Evolutionary conservation across 331 rosid species (phyloP).

Genomic region (Quercus tomentella): DNA sequence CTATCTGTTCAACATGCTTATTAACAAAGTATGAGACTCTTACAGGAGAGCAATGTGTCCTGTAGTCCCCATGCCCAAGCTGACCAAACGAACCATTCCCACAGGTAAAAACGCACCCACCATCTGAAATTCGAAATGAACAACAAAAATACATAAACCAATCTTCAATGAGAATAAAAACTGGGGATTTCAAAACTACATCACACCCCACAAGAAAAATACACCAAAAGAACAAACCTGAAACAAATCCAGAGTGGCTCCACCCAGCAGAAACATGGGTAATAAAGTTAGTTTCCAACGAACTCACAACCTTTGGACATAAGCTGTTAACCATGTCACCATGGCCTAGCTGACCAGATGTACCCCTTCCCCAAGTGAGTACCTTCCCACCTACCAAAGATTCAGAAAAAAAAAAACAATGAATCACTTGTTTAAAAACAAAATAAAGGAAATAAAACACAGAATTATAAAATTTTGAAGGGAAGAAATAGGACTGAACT

Average conservation of each 20-base stretch:
- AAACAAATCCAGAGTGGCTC: conserved; percentile 91
- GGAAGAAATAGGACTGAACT: no score
- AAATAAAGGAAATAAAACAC: not conserved
- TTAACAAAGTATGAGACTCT: conserved; percentile 52
- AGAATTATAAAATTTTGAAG: no score
- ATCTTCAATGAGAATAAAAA: not conserved
- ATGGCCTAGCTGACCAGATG: conserved; percentile 78
- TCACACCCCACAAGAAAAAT: not conserved
- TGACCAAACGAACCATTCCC: conserved; percentile 95
- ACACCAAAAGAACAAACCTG: conserved; percentile 43
- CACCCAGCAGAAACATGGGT: conserved; percentile 78
- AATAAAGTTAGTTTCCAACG: conserved; percentile 42
- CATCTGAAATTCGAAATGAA: conserved; percentile 36
- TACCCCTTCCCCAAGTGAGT: conserved; percentile 89
- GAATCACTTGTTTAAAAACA: not conserved
- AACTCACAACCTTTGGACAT: conserved; percentile 51
- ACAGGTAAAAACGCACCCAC: conserved; percentile 63
- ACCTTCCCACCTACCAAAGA: conserved; percentile 60
- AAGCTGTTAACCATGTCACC: conserved; percentile 44
- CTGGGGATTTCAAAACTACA: not conserved
- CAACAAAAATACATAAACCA: not conserved
- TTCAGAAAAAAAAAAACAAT: not conserved
- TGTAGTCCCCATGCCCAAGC: conserved; percentile 82
- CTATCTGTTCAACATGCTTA: conserved; percentile 48
- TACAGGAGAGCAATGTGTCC: conserved; percentile 50